These are phyloP conservation scores for Saccharomycopsis javanensis DNA, from an alignment of 805 yeast genomes.

Conservation along the genomic window DNA sequence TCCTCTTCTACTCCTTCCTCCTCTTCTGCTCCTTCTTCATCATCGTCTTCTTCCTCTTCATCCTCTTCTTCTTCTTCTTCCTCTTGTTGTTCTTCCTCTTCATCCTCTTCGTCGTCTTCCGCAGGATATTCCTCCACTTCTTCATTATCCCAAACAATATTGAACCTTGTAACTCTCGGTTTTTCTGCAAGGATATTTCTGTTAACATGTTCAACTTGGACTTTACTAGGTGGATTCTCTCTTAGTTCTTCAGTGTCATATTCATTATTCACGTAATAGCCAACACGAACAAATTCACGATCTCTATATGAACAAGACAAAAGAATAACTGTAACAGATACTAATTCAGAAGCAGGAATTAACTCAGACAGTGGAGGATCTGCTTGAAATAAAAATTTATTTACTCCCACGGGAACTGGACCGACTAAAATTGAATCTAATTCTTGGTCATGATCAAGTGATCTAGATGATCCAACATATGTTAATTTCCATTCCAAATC, in stretches of 20 bases:
- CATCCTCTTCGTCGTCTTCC: slow-evolving; percentile 53
- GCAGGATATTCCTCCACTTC: slow-evolving; percentile 69
- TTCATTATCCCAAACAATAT: slow-evolving; percentile 92
- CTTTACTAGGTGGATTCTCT: slow-evolving; percentile 88
- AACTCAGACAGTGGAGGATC: slow-evolving; percentile 96
- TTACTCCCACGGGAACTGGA: slow-evolving; percentile 96
- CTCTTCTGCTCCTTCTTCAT: slow-evolving; percentile 38
- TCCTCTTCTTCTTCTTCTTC: slow-evolving; percentile 45
- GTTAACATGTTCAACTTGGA: slow-evolving; percentile 87
- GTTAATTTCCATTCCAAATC: slow-evolving; percentile 97
- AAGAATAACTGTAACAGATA: slow-evolving; percentile 87
- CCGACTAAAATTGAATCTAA: slow-evolving; percentile 95
- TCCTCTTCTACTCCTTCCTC: slow-evolving; percentile 34
- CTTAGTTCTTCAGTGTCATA: slow-evolving; percentile 88
- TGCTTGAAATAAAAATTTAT: slow-evolving; percentile 84
- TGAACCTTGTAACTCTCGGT: slow-evolving; percentile 94
- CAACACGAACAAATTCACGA: slow-evolving; percentile 92
- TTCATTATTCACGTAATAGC: slow-evolving; percentile 95
- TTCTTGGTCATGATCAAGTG: slow-evolving; percentile 94
- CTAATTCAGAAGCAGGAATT: slow-evolving; percentile 93
- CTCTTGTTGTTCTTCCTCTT: slow-evolving; percentile 54
- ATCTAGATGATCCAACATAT: slow-evolving; percentile 91
- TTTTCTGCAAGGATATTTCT: slow-evolving; percentile 93
- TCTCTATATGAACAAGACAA: slow-evolving; percentile 90
- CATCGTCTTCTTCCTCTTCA: slow-evolving; percentile 37